phyloP scores from a whole-genome alignment of 2,329 filamentous ascomycete species.

The Clonostachys byssicola region DNA sequence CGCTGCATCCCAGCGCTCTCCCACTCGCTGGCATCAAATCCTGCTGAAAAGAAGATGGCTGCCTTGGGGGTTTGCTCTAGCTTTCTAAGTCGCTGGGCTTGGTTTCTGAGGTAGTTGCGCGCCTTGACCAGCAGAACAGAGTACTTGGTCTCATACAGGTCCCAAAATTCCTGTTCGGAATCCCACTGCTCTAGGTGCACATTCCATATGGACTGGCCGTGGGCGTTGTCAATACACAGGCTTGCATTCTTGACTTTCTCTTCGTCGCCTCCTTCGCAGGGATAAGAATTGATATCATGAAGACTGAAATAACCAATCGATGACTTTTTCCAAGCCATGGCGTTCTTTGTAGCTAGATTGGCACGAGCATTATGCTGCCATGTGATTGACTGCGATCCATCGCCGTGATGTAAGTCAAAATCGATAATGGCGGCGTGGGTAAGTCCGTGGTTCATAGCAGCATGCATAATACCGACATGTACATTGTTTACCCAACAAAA shows the following conservation, averaged over 20 bases:
- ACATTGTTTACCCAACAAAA: constrained; percentile 99
- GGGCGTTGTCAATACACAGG: constrained; percentile 88
- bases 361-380: constrained; percentile 85
- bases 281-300: constrained; percentile 98
- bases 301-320: constrained; percentile 94
- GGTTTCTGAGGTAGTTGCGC: constrained; percentile 67
- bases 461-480: constrained; percentile 93
- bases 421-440: constrained; percentile 94
- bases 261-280: constrained; percentile 89
- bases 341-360: constrained; percentile 59
- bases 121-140: constrained; percentile 74
- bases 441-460: constrained; percentile 74
- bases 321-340: constrained; percentile 72
- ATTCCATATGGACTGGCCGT: constrained; percentile 94
- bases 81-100: constrained; percentile 61
- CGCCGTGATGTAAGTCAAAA: constrained; percentile 87
- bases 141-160: constrained; percentile 79
- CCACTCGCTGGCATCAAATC: constrained; percentile 96
- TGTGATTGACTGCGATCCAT: constrained; percentile 91
- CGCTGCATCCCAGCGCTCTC: constrained; percentile 91
- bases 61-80: constrained; percentile 66
- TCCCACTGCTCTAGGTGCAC: constrained; percentile 89
- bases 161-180: constrained; percentile 81
- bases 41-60: constrained; percentile 91
- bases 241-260: constrained; percentile 94